Base-by-base conservation (phyloP, 495 filamentous ascomycete species). In the Penicillium mononematosum region DNA sequence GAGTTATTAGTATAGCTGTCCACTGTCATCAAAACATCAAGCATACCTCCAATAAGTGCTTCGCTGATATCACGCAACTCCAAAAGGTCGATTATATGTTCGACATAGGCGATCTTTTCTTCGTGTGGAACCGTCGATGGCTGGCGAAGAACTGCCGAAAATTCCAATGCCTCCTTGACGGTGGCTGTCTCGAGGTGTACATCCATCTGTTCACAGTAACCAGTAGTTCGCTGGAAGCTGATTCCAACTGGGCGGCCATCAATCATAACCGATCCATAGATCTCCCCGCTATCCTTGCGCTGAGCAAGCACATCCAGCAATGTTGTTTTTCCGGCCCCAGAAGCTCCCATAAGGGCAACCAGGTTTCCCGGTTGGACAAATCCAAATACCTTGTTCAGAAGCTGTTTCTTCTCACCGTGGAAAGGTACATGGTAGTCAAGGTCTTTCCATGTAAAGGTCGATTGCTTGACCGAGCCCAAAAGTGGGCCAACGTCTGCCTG, bases 291-390 rank as follows among this genome's bases (percentile, higher is more conserved):
- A 19, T 78, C 75, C 42, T 79, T 80, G 8, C 78, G 67, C 45
- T 80, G 78, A 1, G 74, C 74, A 14, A 81, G 63, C 10, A 78
- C 75, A 66, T 81, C 77, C 14, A 81, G 55, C 14, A 86, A 56
- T 0, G 90, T 92, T 4, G 90, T 94, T 61, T 94, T 94, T 47
- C 90, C 90, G n/a, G 90, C 90, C 14, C 90, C 90, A 2, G 87
- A 90, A 10, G 85, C 86, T 24, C 90, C 90, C 89, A 92, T 91
- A 14, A 93, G 72, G 3, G 89, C 90, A 2, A 89, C 92, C 25
- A 94, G 75, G 60, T 88, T 78, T 4, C 90, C 90, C 3, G 90
- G 90, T 60, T 88, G 86, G 38, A 92, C 89, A 59, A 85, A 93
- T 11, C 90, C 89, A 63, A 82, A 89, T 3, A 93, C 83, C 60